Evolutionary conservation across 2,329 filamentous ascomycete genomes (phyloP), one percentile per base, ranked within the genome.

Genomic region (Fusarium transvaalense): DNA sequence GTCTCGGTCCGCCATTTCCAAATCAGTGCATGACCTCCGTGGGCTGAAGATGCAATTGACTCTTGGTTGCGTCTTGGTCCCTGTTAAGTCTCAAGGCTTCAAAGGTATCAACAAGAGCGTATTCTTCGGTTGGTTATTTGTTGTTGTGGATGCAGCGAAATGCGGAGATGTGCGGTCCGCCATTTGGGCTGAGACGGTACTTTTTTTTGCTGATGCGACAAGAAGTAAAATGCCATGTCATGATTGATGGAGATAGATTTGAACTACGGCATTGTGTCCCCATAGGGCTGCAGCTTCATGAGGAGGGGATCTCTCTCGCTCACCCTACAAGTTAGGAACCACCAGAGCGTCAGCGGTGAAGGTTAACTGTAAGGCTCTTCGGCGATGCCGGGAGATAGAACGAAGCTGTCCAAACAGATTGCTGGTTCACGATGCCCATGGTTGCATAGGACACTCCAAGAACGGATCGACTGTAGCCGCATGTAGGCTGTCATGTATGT

Each of bases 201-300:
- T 38, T 50, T 50, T 27, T 50, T 15, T 3, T 19, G n/a, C 47
- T 14, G 25, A 35, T 29, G 47, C 47, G 34, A 50, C 47, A 38
- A 15, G 12, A n/a, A 2, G n/a, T 8, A 37, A 50, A 50, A 50
- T 38, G 9, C 32, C 47, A 50, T 50, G 23, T 10, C 34, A 27
- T 50, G 47, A 50, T 50, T 38, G 47, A 50, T 50, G 32, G 47
- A 50, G 14, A 50, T 38, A 13, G 13, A 19, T 50, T 50, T 7
- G 47, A 50, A 23, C 47, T 50, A 27, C 32, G 32, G 34, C 32
- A 50, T 38, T 34, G n/a, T 32, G 31, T 57, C 29, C 48, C 56
- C 52, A 54, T 74, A 74, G 72, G 72, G 72, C 72, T 74, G 72
- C 68, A 73, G 66, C 51, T 63, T n/a, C 31, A 19, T 25, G 29